Percentiles rank a stretch among this genome's conserved stretches.
Conservation (phyloP, 2,329 filamentous ascomycete species). For the Phoma sp. region DNA sequence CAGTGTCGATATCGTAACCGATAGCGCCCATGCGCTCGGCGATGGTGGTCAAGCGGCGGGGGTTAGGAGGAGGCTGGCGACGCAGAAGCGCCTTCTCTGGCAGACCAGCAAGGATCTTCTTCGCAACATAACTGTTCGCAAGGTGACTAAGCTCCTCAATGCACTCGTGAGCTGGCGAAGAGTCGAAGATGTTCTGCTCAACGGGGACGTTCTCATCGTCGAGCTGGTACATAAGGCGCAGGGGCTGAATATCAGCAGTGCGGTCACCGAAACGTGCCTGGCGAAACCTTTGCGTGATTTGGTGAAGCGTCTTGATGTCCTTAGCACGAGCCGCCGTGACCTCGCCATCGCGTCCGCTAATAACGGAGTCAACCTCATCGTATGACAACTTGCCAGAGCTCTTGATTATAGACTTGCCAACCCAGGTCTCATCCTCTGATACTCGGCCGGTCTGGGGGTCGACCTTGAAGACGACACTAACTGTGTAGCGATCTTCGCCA, state of each 20-base stretch:
- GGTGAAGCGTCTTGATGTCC: constrained; percentile 80
- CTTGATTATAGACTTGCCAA: constrained; percentile 92
- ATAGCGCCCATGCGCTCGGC: constrained; percentile 91
- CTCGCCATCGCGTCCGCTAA: constrained; percentile 70
- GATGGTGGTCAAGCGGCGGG: constrained; percentile 86
- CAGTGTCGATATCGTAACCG: constrained; percentile 86
- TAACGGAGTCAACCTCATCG: constrained; percentile 81
- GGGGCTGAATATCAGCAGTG: constrained; percentile 78
- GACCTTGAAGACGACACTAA: constrained; percentile 92
- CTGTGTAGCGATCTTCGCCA: constrained; percentile 85
- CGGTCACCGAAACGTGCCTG: constrained; percentile 84
- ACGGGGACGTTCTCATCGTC: constrained; percentile 98
- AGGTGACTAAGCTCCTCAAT: constrained; percentile 96
- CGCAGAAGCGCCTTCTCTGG: constrained; percentile 93
- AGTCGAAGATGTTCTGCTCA: constrained; percentile 94
- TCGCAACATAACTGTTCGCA: constrained; percentile 86
- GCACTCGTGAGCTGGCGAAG: constrained; percentile 85
- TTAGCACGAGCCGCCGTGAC: constrained; percentile 72
- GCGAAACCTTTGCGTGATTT: constrained; percentile 87
- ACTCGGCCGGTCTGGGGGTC: constrained; percentile 80
- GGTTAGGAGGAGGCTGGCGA: constrained; percentile 83
- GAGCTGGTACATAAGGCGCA: constrained; percentile 89
- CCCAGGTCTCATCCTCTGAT: constrained; percentile 86
- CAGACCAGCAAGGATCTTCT: constrained; percentile 77
- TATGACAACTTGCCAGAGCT: constrained; percentile 86